A percentile compares a stretch with the other conserved stretches of the same genome.
These are phyloP conservation scores for Penicillium concentricum DNA, from an alignment of 2,329 filamentous ascomycete species.

Conservation along the genomic window DNA sequence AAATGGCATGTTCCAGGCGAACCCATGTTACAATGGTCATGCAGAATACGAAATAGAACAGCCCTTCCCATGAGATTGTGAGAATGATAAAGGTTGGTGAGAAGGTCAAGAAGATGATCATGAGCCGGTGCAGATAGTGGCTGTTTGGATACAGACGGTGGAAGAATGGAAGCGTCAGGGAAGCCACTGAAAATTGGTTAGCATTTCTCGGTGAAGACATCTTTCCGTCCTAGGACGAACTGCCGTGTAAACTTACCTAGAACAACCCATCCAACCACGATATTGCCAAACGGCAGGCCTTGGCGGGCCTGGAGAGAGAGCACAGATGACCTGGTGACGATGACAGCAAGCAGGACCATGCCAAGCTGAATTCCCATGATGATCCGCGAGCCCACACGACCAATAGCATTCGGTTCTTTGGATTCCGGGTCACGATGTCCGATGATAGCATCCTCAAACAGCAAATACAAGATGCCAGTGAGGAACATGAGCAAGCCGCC, in stretches of 20 bases:
- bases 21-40: constrained; percentile 84
- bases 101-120: constrained; percentile 88
- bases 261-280: constrained; percentile 79
- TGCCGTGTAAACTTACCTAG: constrained; percentile 56
- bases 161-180: constrained; percentile 75
- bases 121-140: constrained; percentile 85
- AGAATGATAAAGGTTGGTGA: constrained; percentile 93
- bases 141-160: constrained; percentile 77
- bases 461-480: constrained; percentile 73
- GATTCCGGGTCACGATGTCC: constrained; percentile 35
- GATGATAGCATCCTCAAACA: constrained; percentile 69
- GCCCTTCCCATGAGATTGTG: constrained; percentile 93
- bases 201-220: background rate
- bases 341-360: constrained; percentile 73
- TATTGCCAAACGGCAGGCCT: constrained; percentile 83
- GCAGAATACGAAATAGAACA: constrained; percentile 92
- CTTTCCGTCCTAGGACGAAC: background rate
- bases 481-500: constrained; percentile 77
- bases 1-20: constrained; percentile 78
- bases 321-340: constrained; percentile 85
- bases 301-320: constrained; percentile 78
- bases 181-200: constrained; percentile 55
- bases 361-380: constrained; percentile 61
- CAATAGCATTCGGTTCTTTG: constrained; percentile 16
- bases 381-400: constrained; percentile 38